Conservation (phyloP, 805 yeast genomes). For the Saturnispora dispora region DNA sequence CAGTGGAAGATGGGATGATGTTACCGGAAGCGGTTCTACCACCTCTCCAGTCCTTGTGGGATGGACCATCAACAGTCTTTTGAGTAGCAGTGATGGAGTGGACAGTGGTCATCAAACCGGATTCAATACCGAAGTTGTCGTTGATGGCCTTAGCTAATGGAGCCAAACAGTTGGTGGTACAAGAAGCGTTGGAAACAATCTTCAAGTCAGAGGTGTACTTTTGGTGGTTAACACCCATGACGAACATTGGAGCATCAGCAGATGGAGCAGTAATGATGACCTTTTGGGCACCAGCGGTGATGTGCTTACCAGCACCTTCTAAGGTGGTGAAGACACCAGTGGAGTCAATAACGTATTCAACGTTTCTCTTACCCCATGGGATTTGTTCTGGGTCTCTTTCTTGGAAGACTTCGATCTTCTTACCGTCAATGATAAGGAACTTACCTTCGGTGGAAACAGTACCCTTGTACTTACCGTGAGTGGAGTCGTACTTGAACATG, state of each 20-base stretch:
- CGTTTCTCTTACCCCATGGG: slow-evolving; percentile 82
- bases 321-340: slow-evolving; percentile 87
- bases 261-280: slow-evolving; percentile 93
- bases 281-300: slow-evolving; percentile 90
- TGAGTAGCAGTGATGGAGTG: slow-evolving; percentile 96
- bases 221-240: slow-evolving; percentile 80
- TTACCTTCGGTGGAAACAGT: slow-evolving; percentile 51
- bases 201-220: slow-evolving; percentile 66
- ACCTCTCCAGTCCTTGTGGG: slow-evolving; percentile 98
- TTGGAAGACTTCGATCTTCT: slow-evolving; percentile 56
- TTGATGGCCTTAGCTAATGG: slow-evolving; percentile 86
- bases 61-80: slow-evolving; percentile 94
- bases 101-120: slow-evolving; percentile 93
- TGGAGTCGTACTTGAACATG: slow-evolving; percentile 93
- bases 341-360: slow-evolving; percentile 84
- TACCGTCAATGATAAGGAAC: slow-evolving; percentile 59
- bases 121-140: slow-evolving; percentile 79
- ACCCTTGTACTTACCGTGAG: slow-evolving; percentile 82
- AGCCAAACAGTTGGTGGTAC: slow-evolving; percentile 94
- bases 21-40: slow-evolving; percentile 95
- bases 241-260: slow-evolving; percentile 91
- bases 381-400: slow-evolving; percentile 80
- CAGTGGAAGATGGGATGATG: slow-evolving; percentile 92
- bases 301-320: slow-evolving; percentile 77
- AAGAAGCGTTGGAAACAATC: slow-evolving; percentile 86